These are phyloP conservation scores for Fraxinus albicans DNA, from an alignment of 305 asterid genomes.

Conservation along the genomic window DNA sequence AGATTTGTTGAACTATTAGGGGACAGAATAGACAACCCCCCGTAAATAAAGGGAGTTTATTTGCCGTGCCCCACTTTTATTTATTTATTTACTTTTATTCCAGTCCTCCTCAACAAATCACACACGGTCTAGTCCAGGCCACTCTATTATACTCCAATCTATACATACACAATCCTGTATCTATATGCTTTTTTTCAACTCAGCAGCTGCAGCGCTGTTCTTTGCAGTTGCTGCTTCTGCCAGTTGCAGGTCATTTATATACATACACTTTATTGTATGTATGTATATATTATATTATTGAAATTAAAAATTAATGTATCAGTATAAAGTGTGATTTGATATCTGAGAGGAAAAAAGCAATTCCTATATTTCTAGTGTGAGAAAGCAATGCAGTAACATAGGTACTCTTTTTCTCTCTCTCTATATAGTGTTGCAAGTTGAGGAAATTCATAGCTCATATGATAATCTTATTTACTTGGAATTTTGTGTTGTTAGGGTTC, in stretches of 20 bases:
- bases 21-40: constrained; percentile 92
- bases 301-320: background rate
- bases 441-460: constrained; percentile 9
- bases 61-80: background rate
- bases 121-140: constrained; percentile 1
- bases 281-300: background rate
- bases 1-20: constrained; percentile 70
- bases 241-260: constrained; percentile 45
- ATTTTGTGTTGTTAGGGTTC: constrained; percentile 45
- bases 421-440: constrained; percentile 4
- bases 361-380: constrained; percentile 42
- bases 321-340: constrained; percentile 47
- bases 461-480: background rate
- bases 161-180: constrained; percentile 35
- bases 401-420: background rate
- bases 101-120: constrained; percentile 33
- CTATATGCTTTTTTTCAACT: constrained; percentile 39
- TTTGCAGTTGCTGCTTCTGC: constrained; percentile 57
- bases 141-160: constrained; percentile 35
- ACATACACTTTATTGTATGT: constrained; percentile 11
- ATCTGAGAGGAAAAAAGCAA: constrained; percentile 25
- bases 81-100: background rate
- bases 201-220: constrained; percentile 67
- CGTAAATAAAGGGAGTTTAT: constrained; percentile 74
- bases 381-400: constrained; percentile 48